These are phyloP conservation scores for Isatis tinctoria DNA, from an alignment of 345 rosid genomes.

Conservation along the genomic window DNA sequence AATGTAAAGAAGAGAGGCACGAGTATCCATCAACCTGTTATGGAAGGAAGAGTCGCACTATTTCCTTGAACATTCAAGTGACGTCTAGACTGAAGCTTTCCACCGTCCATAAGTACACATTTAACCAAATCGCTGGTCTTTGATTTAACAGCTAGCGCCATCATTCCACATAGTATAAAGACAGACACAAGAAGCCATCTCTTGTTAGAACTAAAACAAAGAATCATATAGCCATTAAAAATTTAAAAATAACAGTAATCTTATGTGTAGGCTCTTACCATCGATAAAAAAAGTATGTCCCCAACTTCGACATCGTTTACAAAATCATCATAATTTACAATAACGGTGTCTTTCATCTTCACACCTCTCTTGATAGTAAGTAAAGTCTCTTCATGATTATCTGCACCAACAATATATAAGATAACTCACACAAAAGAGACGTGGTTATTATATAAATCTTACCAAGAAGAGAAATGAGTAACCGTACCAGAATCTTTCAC, in stretches of 20 bases:
- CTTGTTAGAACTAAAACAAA: neutral
- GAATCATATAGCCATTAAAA: neutral
- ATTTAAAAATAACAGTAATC: neutral
- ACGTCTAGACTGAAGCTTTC: slow-evolving; percentile 46
- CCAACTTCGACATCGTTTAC: slow-evolving; percentile 85
- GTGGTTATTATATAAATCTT: neutral
- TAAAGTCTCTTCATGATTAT: slow-evolving; percentile 44
- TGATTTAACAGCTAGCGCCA: slow-evolving; percentile 81
- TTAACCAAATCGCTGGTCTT: slow-evolving; percentile 73
- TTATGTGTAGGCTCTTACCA: slow-evolving; percentile 43
- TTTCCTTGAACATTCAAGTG: too few relatives aligned
- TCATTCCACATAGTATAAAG: slow-evolving; percentile 81
- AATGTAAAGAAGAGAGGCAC: neutral
- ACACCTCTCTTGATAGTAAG: slow-evolving; percentile 71
- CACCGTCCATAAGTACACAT: slow-evolving; percentile 80
- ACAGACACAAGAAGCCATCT: slow-evolving; percentile 4
- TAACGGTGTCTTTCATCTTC: slow-evolving; percentile 66
- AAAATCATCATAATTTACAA: slow-evolving; percentile 93
- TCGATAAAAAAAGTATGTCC: slow-evolving; percentile 82
- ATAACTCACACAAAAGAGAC: neutral
- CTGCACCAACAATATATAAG: slow-evolving; percentile 36
- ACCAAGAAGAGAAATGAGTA: slow-evolving; percentile 2
- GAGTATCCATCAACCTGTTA: neutral
- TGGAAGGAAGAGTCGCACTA: too few relatives aligned
- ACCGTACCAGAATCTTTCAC: slow-evolving; percentile 54